These are phyloP conservation scores for Inonotus obliquus DNA, from an alignment of 1,284 basidiomycete species.

Conservation along the genomic window DNA sequence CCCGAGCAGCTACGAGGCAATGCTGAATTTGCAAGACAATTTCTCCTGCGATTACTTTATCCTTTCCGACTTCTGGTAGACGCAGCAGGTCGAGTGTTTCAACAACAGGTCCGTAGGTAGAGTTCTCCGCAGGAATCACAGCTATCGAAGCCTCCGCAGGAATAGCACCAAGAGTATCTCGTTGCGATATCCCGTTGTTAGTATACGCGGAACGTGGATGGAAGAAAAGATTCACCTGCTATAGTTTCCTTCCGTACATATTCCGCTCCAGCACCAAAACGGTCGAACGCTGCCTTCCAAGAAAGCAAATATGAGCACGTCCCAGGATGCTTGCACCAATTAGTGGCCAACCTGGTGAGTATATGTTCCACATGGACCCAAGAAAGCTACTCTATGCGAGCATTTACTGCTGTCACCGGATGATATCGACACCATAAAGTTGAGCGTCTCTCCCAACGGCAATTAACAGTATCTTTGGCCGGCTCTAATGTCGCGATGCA, in stretches of 20 bases:
- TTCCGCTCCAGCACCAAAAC: conserved; percentile 46
- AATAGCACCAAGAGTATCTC: conserved; percentile 56
- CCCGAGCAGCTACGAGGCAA: conserved; percentile 55
- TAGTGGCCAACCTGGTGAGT: conserved; percentile 59
- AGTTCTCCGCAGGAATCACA: conserved; percentile 74
- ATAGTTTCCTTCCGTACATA: conserved; percentile 55
- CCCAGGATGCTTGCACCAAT: not conserved
- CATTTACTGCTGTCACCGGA: too few species aligned
- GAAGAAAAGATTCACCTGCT: conserved; percentile 34
- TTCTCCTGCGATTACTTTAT: conserved; percentile 52
- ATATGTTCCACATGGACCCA: conserved; percentile 74
- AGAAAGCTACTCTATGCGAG: conserved; percentile 39
- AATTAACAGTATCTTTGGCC: too few species aligned
- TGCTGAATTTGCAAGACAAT: conserved; percentile 59
- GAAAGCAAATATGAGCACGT: not conserved
- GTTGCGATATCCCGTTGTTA: not conserved
- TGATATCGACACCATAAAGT: not conserved
- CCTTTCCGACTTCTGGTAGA: conserved; percentile 32
- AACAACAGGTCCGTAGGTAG: conserved; percentile 64
- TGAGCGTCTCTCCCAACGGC: too few species aligned
- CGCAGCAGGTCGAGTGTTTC: conserved; percentile 69
- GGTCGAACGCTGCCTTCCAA: conserved; percentile 52
- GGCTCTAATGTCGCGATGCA: not conserved
- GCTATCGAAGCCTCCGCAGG: conserved; percentile 39
- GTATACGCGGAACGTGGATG: not conserved